Conservation (phyloP, 2,329 filamentous ascomycete genomes). For the Cordyceps farinosa region DNA sequence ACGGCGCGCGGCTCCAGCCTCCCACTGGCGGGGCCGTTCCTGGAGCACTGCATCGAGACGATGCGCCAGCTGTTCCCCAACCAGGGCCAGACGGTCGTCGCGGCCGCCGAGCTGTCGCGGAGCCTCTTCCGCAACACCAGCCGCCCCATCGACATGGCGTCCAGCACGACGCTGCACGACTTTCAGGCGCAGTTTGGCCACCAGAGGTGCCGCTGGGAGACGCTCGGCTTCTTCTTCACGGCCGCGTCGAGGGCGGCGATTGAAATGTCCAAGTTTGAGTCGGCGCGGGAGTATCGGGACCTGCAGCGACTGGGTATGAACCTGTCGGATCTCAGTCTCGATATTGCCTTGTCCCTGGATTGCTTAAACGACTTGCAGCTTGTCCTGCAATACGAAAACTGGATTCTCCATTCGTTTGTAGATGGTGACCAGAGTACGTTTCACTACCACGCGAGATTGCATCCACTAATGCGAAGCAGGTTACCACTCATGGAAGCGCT, state of each 20-base stretch:
- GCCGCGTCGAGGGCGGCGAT: slow-evolving; percentile 25
- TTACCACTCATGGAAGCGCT: slow-evolving; percentile 43
- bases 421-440: slow-evolving; percentile 43
- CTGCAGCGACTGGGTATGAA: slow-evolving; percentile 22
- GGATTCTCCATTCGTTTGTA: slow-evolving; percentile 41
- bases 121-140: slow-evolving; percentile 21
- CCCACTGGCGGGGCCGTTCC: slow-evolving; percentile 15
- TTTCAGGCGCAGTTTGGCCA: slow-evolving; percentile 21
- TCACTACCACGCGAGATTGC: not conserved
- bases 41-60: slow-evolving; percentile 14
- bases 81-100: slow-evolving; percentile 4
- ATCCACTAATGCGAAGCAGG: slow-evolving; percentile 27
- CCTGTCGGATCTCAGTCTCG: slow-evolving; percentile 24
- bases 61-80: slow-evolving; percentile 14
- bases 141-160: slow-evolving; percentile 12
- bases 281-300: slow-evolving; percentile 19
- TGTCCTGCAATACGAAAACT: slow-evolving; percentile 44
- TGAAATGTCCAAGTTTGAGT: slow-evolving; percentile 21
- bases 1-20: slow-evolving; percentile 15
- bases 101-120: slow-evolving; percentile 1
- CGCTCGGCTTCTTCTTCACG: slow-evolving; percentile 25
- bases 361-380: slow-evolving; percentile 43
- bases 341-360: slow-evolving; percentile 27
- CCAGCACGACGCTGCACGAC: slow-evolving; percentile 12
- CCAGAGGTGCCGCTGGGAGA: slow-evolving; percentile 25